Evolutionary conservation across 2,329 filamentous ascomycete species (phyloP), one percentile per base, ranked within the genome.

Genomic region (Rasamsonia emersonii): DNA sequence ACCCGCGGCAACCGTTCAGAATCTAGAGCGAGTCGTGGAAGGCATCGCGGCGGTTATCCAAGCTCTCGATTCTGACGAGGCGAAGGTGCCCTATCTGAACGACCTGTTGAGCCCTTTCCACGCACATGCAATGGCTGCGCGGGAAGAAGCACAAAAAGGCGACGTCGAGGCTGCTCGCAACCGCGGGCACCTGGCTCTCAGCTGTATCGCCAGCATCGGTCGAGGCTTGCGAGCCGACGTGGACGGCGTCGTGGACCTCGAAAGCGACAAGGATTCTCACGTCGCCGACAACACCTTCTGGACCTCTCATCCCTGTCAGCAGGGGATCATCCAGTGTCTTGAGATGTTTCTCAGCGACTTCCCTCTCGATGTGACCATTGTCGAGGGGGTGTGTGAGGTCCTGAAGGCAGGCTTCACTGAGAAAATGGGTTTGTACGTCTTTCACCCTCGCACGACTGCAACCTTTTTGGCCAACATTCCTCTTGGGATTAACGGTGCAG

Each of bases 381-480:
- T 65, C 13, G 62, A 65, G 44, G 58, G 61, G 5, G 54, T 60
- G 5, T 67, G 62, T 40, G 61, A 65, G 30, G 58, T 67, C 13
- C 42, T 67, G 21, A 64, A 58, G 39, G 61, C 62, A 8, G 63
- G 63, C 3, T 66, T 59, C 36, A 65, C 63, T 3, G 64, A 67
- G 36, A 49, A 45, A 14, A 57, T 53, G 1, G 61, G 62, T 0
- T 58, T 58, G 8, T 66, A 60, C 35, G 61, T 65, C 13, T 62
- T 67, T 33, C 51, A 59, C 13, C 55, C 61, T 3, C 42, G 49
- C n/a, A 42, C 61, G 25, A 62, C 54, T 3, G 56, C 60, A 14
- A 50, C 56, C 14, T 62, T 67, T 27, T 54, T 67, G 24, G 59
- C 52, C 32, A 53, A 53, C 28, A 50, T 64, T 30, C 57, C 59